Evolutionary conservation across 2,329 filamentous ascomycete genomes (phyloP), one percentile per base, ranked within the genome.

Genomic region (Bipolaris gigantea): DNA sequence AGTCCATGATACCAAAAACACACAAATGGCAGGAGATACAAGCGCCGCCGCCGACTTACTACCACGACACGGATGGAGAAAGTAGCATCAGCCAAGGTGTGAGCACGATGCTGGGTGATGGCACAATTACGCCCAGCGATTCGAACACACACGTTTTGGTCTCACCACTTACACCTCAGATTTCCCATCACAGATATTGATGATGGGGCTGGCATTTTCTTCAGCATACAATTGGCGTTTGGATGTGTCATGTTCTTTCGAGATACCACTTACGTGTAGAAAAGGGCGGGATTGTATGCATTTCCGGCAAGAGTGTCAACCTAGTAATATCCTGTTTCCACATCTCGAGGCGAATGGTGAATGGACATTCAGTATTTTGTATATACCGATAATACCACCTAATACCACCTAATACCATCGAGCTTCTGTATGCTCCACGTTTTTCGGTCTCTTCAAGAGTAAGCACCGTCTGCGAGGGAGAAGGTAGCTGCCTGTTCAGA

Each of bases 1-100:
- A 68, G 16, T 64, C 64, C 0, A 55, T 46, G 33, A 51, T 56
- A 23, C 59, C 64, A 21, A 34, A 54, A 11, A 55, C 64, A 4
- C 59, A 60, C 11, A 41, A 64, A 15, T 71, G 67, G 67, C 48
- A 60, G 46, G 65, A 71, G 18, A 65, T 70, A 8, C 41, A 55
- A 25, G 39, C 54, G n/a, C 59, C 53, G 10, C 45, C 34, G 19
- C 25, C 57, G n/a, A 46, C 51, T 42, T 53, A 53, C 18, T 56
- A 59, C 23, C 50, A 63, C 25, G 66, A 68, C 9, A 56, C 61
- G 48, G 67, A 67, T 39, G 61, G 51, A 2, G 56, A 55, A 16
- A 63, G 64, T 47, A 58, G 40, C 30, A 40, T 53, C 10, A 62
- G 50, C 32, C 60, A 57, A 30, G 61, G 54, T 7, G 53, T 63